Percentiles rank a stretch among this genome's conserved stretches.
Conservation (phyloP, 108 stramenopile species). For the Skeletonema grethae region DNA sequence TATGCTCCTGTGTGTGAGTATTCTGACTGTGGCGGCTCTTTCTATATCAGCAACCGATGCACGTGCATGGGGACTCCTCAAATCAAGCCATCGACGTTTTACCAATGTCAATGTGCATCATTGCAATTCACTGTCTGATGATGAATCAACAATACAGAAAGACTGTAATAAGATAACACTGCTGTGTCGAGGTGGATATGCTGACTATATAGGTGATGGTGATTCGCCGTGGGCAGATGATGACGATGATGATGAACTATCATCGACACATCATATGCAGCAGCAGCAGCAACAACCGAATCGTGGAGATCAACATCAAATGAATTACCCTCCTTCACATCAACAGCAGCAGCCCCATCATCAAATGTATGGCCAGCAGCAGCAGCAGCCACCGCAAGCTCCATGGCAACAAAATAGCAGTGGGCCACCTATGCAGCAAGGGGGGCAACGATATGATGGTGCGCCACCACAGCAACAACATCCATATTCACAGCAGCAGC, state of each 20-base stretch:
- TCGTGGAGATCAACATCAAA: conserved; percentile 3
- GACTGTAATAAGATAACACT: not conserved
- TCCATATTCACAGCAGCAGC: conserved; percentile 9
- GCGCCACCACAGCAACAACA: conserved; percentile 5
- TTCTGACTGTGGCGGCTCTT: not conserved
- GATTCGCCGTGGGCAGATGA: conserved; percentile 20
- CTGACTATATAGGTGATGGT: conserved; percentile 39
- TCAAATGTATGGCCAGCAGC: not conserved
- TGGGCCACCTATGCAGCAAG: not conserved
- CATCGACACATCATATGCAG: conserved; percentile 6
- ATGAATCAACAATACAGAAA: conserved; percentile 4
- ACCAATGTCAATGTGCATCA: not conserved
- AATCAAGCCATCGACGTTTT: not conserved
- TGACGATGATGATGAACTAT: conserved; percentile 8
- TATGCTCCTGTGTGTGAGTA: not conserved
- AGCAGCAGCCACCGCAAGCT: conserved; percentile 3
- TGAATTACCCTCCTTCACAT: conserved; percentile 1
- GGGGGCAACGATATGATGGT: not conserved
- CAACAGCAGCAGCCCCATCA: conserved; percentile 11
- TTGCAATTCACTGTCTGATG: not conserved
- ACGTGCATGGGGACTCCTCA: not conserved
- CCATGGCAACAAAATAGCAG: not conserved
- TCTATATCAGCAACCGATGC: not conserved
- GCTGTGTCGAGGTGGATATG: conserved; percentile 26
- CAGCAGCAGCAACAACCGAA: conserved; percentile 10